A percentile compares a stretch with the other conserved stretches of the same genome.
phyloP scores from a whole-genome alignment of 1,284 basidiomycete genomes.

The Pholiota adiposa region DNA sequence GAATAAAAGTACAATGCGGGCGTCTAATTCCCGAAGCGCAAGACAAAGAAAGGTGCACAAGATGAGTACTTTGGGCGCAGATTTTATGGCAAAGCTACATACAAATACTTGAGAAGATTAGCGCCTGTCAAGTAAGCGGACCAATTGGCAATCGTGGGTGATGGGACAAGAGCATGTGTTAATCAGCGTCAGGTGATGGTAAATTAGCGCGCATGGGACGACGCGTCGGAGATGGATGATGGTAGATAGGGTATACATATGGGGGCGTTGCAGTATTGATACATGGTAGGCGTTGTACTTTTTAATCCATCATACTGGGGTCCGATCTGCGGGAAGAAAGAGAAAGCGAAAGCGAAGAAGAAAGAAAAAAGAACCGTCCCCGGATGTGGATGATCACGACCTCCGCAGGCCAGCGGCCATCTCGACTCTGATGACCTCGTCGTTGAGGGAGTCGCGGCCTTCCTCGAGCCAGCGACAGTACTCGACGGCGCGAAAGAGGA shows the following conservation, averaged over 20 bases:
- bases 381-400: background rate
- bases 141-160: slow-evolving; percentile 3
- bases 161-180: slow-evolving; percentile 17
- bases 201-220: slow-evolving; percentile 13
- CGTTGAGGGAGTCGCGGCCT: slow-evolving; percentile 62
- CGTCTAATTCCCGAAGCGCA: too few relatives aligned
- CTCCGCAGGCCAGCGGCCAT: slow-evolving; percentile 43
- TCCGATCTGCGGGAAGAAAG: background rate
- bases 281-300: slow-evolving; percentile 19
- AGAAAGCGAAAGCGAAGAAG: background rate
- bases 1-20: too few relatives aligned
- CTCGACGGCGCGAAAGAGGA: slow-evolving; percentile 79
- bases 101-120: too few relatives aligned
- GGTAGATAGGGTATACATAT: slow-evolving; percentile 7
- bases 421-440: slow-evolving; percentile 68
- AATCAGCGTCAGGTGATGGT: slow-evolving; percentile 21
- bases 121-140: too few relatives aligned
- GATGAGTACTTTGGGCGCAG: too few relatives aligned
- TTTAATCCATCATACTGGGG: slow-evolving; percentile 13
- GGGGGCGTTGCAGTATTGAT: slow-evolving; percentile 15
- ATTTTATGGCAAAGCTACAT: too few relatives aligned
- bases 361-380: too few relatives aligned
- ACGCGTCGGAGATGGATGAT: slow-evolving; percentile 14
- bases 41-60: too few relatives aligned
- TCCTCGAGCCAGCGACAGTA: slow-evolving; percentile 80